Base-by-base conservation (phyloP, 768 basidiomycete species). In the Panaeolus papilionaceus region DNA sequence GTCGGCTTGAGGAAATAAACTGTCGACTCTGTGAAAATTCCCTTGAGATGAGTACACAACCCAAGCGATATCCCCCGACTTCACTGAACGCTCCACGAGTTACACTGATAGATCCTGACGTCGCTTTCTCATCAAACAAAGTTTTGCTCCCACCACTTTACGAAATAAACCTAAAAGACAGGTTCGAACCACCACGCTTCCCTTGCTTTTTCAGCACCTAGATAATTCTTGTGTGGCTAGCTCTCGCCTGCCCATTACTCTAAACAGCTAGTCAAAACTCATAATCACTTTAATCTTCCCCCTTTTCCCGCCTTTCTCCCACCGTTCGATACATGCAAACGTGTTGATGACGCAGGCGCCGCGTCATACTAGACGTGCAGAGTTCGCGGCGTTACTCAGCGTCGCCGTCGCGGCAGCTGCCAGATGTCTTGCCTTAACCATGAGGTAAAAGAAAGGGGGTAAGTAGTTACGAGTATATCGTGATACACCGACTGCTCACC, bases 221-320 rank as follows among this genome's bases (percentile, higher is more conserved):
- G 33, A 58, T 58, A 18, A 51, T 26, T 51, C 3, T 33, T 28
- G 54, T n/a, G 54, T 33, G 28, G 26, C 16, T 33, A 10, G 14
- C 33, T 28, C 2, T 58, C 54, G 54, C 54, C 11, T 58, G 33
- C 28, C 9, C 33, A 37, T 23, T 58, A 16, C 54, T 58, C 33
- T 58, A 33, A 58, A 58, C 28, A 58, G 54, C 28, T 33, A 58
- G 54, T 58, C 54, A 58, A 58, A 58, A 58, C 54, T 58, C 54
- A 58, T 58, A 58, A 58, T 28, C 54, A 28, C 54, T 58, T 58
- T 58, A 58, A 58, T 33, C 26, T 58, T 33, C 16, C 12, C 28
- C 10, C 33, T 28, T 16, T 28, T 33, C 16, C 26, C 33, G 54
- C 28, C 28, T 28, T 28, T 58, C 6, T 33, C 26, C 54, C 54